Base-by-base conservation (phyloP, 192 early-diverging fungal species). In the Entophlyctis luteolus region DNA sequence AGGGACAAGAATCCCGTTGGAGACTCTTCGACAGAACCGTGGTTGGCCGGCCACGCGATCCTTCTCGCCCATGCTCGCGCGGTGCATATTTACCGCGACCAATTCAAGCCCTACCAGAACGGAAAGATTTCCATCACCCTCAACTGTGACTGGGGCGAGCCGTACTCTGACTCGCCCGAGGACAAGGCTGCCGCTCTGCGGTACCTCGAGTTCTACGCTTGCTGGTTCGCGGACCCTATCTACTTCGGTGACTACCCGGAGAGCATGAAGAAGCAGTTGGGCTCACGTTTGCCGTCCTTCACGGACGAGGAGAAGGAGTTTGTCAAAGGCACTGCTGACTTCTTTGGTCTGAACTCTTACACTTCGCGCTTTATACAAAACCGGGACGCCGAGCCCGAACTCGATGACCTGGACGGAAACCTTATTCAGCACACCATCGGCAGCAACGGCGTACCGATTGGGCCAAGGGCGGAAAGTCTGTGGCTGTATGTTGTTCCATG, bases 331-430 rank as follows among this genome's bases (percentile, higher is more conserved):
- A 75, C 76, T 16, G 31, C 32, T 23, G 76, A 77, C 53, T 77
- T 74, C 58, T 27, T 79, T 36, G 76, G 47, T 16, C 42, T 77
- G 37, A 77, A 77, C 72, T 62, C 59, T 8, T 77, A 77, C 72
- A 80, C 77, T 48, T 16, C 76, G 5, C 36, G 32, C 34, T 79
- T 68, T 55, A 31, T 75, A 28, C 35, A 70, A 8, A 46, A 76
- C 42, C 22, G 25, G 12, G 58, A 37, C n/a, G 34, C 28, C 10
- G 23, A 55, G 39, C 39, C 39, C 22, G 27, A 42, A 42, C 39
- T 42, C 10, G 39, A 42, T n/a, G 39, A 42, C 39, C 39, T 42
- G 8, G n/a, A 55, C 20, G 25, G 66, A 20, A n/a, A 39, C 53
- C 20, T 68, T 8, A 42, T 35, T 8, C 18, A 68, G 23, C 32